Conservation (phyloP, 2,329 filamentous ascomycete species). For the Tolypocladium cylindrosporum region DNA sequence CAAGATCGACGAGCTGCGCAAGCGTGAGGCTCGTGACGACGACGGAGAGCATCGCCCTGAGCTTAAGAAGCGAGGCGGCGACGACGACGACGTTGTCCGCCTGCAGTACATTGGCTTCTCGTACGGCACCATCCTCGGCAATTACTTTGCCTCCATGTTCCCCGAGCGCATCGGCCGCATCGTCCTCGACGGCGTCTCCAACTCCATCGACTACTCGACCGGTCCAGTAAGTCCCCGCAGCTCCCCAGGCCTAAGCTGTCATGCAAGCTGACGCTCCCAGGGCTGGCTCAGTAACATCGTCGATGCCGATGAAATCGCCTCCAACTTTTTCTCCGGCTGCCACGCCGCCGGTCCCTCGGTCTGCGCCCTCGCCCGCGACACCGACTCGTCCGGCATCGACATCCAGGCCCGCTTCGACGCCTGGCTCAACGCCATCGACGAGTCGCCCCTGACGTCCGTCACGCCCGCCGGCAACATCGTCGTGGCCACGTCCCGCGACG, state of each 20-base stretch:
- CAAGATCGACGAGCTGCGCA: constrained; percentile 23
- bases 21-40: constrained; percentile 1
- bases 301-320: constrained; percentile 25
- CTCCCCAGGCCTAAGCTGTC: no score
- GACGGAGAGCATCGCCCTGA: constrained; percentile 1
- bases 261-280: constrained; percentile 4
- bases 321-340: constrained; percentile 25
- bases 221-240: constrained; percentile 14
- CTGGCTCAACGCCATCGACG: constrained; percentile 18
- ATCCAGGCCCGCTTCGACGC: constrained; percentile 21
- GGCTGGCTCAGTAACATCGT: constrained; percentile 25
- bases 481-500: constrained; percentile 20
- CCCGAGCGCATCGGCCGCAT: constrained; percentile 28
- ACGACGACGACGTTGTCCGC: constrained; percentile 4
- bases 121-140: constrained; percentile 28
- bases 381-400: constrained; percentile 16
- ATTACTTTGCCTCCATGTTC: constrained; percentile 25
- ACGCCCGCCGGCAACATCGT: constrained; percentile 9
- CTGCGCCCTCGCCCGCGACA: constrained; percentile 17
- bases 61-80: constrained; percentile 5
- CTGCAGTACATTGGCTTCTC: constrained; percentile 41
- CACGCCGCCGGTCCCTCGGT: constrained; percentile 14
- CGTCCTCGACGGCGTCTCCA: constrained; percentile 27
- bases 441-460: constrained; percentile 14
- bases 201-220: constrained; percentile 25